These are phyloP conservation scores for Sugiyamaella qingdaonensis DNA, from an alignment of 805 yeast genomes.

Conservation along the genomic window DNA sequence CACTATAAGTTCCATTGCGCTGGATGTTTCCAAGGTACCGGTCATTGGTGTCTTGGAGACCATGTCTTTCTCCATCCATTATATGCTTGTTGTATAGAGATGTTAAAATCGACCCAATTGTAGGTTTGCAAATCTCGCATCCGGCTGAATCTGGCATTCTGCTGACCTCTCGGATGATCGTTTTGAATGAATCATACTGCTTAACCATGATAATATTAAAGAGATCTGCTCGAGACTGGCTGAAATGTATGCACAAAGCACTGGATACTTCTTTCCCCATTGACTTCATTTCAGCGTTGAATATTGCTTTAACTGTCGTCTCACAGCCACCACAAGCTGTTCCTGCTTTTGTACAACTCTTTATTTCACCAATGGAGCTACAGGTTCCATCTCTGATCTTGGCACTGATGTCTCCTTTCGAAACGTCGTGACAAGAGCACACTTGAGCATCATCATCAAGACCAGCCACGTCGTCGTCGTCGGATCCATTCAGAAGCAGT, in stretches of 20 bases:
- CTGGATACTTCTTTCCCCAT: constrained; percentile 34
- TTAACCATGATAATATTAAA: constrained; percentile 36
- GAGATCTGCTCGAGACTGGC: constrained; percentile 35
- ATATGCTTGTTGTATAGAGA: constrained; percentile 34
- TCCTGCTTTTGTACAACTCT: constrained; percentile 37
- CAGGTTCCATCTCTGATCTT: constrained; percentile 31
- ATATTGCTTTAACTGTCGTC: constrained; percentile 36
- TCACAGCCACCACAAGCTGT: constrained; percentile 41
- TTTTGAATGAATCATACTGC: constrained; percentile 29
- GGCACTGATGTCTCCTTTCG: constrained; percentile 33
- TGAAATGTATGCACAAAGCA: constrained; percentile 35
- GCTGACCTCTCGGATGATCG: constrained; percentile 33
- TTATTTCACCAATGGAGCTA: constrained; percentile 32
- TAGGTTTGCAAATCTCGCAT: constrained; percentile 39
- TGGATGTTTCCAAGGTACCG: constrained; percentile 37
- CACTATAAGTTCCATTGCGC: constrained; percentile 38
- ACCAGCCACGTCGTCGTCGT: constrained; percentile 31
- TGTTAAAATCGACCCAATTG: constrained; percentile 35
- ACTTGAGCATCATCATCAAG: constrained; percentile 36
- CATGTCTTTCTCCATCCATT: constrained; percentile 32
- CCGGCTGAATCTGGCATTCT: constrained; percentile 31
- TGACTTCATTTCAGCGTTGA: constrained; percentile 35
- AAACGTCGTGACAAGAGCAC: constrained; percentile 37
- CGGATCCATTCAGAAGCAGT: constrained; percentile 29
- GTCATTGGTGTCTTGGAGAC: constrained; percentile 39